These are phyloP conservation scores for Paramecium sonneborni DNA, from an alignment of 73 alveolate genomes.

Conservation along the genomic window DNA sequence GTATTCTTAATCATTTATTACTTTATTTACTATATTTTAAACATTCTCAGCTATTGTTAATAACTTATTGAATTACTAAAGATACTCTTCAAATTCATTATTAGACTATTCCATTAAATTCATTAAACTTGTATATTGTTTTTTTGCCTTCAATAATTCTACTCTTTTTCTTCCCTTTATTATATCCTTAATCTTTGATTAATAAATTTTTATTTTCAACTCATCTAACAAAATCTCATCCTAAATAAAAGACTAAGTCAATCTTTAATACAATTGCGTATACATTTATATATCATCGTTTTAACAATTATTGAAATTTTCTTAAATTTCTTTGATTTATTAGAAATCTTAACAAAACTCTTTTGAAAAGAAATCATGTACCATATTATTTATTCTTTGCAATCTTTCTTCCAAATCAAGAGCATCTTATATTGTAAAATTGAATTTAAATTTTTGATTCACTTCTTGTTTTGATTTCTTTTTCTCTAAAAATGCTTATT, in stretches of 20 bases:
- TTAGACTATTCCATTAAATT: background rate
- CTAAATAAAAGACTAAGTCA: background rate
- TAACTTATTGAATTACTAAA: background rate
- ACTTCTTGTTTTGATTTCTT: background rate
- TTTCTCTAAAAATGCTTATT: background rate
- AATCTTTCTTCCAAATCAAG: background rate
- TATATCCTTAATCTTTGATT: background rate
- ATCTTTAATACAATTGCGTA: background rate
- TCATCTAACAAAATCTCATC: background rate
- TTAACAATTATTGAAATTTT: background rate
- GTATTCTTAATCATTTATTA: background rate
- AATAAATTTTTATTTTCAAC: conserved; percentile 4
- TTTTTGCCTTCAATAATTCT: background rate
- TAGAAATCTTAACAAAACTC: background rate
- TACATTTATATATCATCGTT: background rate
- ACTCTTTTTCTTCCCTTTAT: background rate
- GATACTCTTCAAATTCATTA: background rate
- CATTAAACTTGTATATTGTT: background rate
- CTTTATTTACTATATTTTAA: background rate
- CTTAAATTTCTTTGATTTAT: background rate
- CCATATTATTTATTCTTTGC: background rate
- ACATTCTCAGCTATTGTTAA: conserved; percentile 22
- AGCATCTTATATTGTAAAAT: background rate
- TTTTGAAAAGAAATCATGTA: conserved; percentile 10
- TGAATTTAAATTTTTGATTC: background rate